Base-by-base conservation (phyloP, 768 basidiomycete genomes). In the Pilatotrama ljubarskyi region DNA sequence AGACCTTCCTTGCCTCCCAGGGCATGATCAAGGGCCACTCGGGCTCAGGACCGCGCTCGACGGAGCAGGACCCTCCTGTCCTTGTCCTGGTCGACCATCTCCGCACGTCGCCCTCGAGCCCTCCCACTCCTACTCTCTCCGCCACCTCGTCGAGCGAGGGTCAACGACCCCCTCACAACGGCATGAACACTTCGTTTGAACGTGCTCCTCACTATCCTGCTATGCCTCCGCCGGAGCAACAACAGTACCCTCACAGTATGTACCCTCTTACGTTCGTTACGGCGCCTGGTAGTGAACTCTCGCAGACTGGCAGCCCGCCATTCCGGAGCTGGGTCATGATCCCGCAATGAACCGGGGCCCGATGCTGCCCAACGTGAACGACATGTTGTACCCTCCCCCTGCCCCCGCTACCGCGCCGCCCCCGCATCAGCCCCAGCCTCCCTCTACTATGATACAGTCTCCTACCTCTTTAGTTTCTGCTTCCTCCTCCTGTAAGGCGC, bases 11-110 rank as follows among this genome's bases (percentile, higher is more conserved):
- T 22, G 88, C 88, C 0, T 82, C 88, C 0, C 89, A 92, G 71
- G 91, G 91, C 48, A 90, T 92, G 89, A 92, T 93, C 74, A 93
- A 93, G 74, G 91, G 91, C 26, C 90, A 92, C 67, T 88, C 91
- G 18, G 87, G 87, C 56, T 76, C 86, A 25, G 86, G 83, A 1
- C 79, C 87, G 18, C 84, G 86, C 43, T 73, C 77, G 20, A 68
- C 77, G 36, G 86, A 86, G 1, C 81, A 81, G 17, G 85, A 84
- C 35, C 81, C 78, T 14, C 81, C 80, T 44, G 78, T 86, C 57
- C 78, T 90, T 62, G 72, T 77, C 67, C 74, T 88, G 69, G 66
- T 75, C 62, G 76, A 79, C 37, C 78, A 77, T 53, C 68, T 75
- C 41, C 79, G 76, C 59, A 62, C 69, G 13, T 69, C 68, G 17